Base-by-base conservation (phyloP, 257 asterid genomes). In the Cynanchum wilfordii region DNA sequence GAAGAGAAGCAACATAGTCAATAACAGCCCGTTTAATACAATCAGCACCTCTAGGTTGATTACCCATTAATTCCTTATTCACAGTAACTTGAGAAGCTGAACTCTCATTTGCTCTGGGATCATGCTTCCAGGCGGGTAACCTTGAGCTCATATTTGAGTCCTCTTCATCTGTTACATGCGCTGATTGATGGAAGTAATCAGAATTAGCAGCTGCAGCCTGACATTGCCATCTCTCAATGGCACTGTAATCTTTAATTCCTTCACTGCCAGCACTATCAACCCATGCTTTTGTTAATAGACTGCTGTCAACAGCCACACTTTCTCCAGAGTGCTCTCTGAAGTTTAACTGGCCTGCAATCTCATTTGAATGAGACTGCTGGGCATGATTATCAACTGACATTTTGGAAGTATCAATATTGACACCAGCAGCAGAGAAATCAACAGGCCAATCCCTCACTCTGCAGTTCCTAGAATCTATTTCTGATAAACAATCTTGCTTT, bases 171-270 rank as follows among this genome's bases (percentile, higher is more conserved):
- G 78, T 86, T 72, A 82, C 24, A 75, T 86, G 90, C 85, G 79
- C 75, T 68, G 85, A 71, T 72, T 87, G 91, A 70, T 81, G 86
- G 74, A 89, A 86, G 81, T 85, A 88, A 78, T 89, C 94, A 45
- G 95, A 92, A 84, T 88, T 89, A 79, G 98, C 99, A 63, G 97
- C 99, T 70, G 98, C 97, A 76, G 99, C 98, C 80, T 95, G 98
- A 74, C 96, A 90, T 81, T 95, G 99, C 99, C 99, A 95, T 86
- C 97, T 92, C 79, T 92, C 98, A 73, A 95, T 95, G 77, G 98
- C 96, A 83, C 80, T 90, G 91, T 89, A 92, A 79, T 92, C 98
- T 83, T 92, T 95, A 70, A 86, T 83, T 72, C 95, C 99, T 50
- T 79, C 84, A 81, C 93, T 94, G 70, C 92, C 97, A 63, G 89